phyloP scores from a whole-genome alignment of 2,329 filamentous ascomycete genomes.

The Esteya vermicola region DNA sequence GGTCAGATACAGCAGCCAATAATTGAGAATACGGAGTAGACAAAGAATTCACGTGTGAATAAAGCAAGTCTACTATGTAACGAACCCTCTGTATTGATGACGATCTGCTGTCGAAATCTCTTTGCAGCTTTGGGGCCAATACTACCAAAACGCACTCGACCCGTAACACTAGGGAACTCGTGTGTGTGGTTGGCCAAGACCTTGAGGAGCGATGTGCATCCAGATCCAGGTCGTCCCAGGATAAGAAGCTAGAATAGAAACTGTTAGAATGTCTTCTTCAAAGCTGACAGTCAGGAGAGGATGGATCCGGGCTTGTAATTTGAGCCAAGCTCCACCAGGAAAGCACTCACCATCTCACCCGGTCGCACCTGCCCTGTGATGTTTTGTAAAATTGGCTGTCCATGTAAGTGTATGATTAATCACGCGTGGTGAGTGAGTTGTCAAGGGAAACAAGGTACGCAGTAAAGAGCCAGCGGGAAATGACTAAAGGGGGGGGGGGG shows the following conservation, averaged over 20 bases:
- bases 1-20: no score
- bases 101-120: conserved; percentile 19
- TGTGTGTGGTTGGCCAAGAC: conserved; percentile 56
- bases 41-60: no score
- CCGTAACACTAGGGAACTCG: conserved; percentile 48
- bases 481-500: no score
- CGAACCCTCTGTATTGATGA: conserved; percentile 46
- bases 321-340: no score
- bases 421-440: no score
- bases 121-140: conserved; percentile 28
- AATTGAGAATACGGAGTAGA: no score
- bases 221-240: conserved; percentile 40
- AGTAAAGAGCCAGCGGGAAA: no score
- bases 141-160: conserved; percentile 49
- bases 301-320: no score
- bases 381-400: not conserved
- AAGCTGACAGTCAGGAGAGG: no score
- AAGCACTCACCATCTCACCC: not conserved
- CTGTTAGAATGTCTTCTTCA: not conserved
- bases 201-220: conserved; percentile 42
- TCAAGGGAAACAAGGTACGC: no score
- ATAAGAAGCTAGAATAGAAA: conserved; percentile 17
- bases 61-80: no score
- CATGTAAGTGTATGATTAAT: not conserved
- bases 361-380: not conserved